Evolutionary conservation across 2,329 filamentous ascomycete species (phyloP).

Genomic region (Botrytis medusae): DNA sequence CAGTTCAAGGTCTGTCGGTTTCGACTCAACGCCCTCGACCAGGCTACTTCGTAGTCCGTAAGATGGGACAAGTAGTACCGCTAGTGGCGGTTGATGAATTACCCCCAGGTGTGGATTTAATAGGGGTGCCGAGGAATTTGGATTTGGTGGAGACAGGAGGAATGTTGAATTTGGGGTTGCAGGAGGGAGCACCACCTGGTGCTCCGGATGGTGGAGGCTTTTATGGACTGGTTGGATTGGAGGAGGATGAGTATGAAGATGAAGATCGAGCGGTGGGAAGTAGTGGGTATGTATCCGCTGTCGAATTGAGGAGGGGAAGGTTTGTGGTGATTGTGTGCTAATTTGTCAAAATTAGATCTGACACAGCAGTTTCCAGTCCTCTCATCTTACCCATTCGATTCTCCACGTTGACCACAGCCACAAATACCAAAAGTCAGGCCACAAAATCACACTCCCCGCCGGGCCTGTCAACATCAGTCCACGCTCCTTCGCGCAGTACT

Average conservation of each 20-base stretch:
- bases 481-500: background rate
- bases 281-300: conserved; percentile 4
- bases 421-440: background rate
- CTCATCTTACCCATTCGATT: background rate
- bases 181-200: conserved; percentile 13
- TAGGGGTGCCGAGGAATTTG: conserved; percentile 44
- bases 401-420: background rate
- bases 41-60: conserved; percentile 49
- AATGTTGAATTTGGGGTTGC: conserved; percentile 37
- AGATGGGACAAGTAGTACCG: conserved; percentile 48
- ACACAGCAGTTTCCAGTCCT: background rate
- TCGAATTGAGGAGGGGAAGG: too few relatives aligned
- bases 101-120: conserved; percentile 41
- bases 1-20: background rate
- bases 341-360: background rate
- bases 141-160: conserved; percentile 33
- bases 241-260: background rate
- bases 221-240: conserved; percentile 26
- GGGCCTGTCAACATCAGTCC: background rate
- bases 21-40: conserved; percentile 25
- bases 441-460: background rate
- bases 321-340: background rate
- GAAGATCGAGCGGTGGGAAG: background rate
- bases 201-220: conserved; percentile 18
- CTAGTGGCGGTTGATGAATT: conserved; percentile 56